Conservation (phyloP, 441 rosid species). For the Corymbia calophylla region DNA sequence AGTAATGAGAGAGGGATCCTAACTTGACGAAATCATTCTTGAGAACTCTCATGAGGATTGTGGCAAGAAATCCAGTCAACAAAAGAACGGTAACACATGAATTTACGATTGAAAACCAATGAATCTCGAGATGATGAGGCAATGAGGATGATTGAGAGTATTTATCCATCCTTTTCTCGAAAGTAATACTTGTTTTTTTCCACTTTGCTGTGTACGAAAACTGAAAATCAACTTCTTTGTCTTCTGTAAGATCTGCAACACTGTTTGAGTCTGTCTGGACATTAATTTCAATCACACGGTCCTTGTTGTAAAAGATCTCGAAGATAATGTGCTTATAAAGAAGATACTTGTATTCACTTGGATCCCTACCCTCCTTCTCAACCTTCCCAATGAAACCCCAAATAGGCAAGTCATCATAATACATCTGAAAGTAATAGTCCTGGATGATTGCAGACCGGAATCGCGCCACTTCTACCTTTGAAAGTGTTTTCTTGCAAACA, state of each 20-base stretch:
- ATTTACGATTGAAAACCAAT: background rate
- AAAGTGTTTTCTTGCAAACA: slow-evolving; percentile 7
- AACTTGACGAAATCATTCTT: background rate
- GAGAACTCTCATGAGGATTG: background rate
- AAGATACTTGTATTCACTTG: slow-evolving; percentile 4
- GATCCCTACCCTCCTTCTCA: slow-evolving; percentile 21
- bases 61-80: background rate
- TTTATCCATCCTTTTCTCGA: background rate
- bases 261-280: background rate
- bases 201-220: background rate
- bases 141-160: background rate
- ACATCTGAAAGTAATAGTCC: slow-evolving; percentile 26
- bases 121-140: background rate
- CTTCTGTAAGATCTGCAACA: background rate
- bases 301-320: background rate
- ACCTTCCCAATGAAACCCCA: slow-evolving; percentile 26
- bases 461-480: slow-evolving; percentile 13
- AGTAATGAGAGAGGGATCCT: background rate
- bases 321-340: background rate
- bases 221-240: background rate
- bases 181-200: background rate
- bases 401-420: slow-evolving; percentile 23
- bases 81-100: background rate
- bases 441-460: slow-evolving; percentile 14
- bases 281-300: background rate